Evolutionary conservation across 768 basidiomycete species (phyloP).

Genomic region (Leccinum subgranulosum): DNA sequence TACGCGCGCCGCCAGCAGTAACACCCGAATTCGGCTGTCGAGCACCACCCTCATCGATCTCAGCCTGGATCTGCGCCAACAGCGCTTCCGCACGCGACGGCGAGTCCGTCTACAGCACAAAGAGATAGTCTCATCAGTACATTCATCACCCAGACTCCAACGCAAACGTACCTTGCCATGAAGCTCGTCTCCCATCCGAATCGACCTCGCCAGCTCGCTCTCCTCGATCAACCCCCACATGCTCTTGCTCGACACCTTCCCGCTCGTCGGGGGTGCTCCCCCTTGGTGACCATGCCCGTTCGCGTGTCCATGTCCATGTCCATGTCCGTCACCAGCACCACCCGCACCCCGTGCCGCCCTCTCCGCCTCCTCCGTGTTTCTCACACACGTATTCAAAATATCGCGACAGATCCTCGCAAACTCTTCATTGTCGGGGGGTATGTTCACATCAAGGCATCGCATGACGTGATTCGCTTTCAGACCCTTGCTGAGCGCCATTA

Average conservation of each 20-base stretch:
- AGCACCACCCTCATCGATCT: background rate
- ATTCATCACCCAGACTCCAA: no score
- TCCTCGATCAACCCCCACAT: slow-evolving; percentile 87
- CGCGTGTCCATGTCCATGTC: background rate
- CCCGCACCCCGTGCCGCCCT: slow-evolving; percentile 15
- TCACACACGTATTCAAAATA: slow-evolving; percentile 84
- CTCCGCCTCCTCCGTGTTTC: slow-evolving; percentile 84
- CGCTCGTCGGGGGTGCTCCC: slow-evolving; percentile 30
- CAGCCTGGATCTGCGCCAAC: background rate
- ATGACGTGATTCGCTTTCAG: slow-evolving; percentile 82
- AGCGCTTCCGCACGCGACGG: background rate
- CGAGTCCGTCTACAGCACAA: background rate
- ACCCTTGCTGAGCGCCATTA: slow-evolving; percentile 87
- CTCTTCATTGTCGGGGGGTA: slow-evolving; percentile 80
- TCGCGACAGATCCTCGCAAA: slow-evolving; percentile 85
- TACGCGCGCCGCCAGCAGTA: background rate
- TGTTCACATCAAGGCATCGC: slow-evolving; percentile 90
- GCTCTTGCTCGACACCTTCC: slow-evolving; percentile 60
- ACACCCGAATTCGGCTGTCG: background rate
- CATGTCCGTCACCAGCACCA: background rate
- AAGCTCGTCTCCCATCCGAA: slow-evolving; percentile 44
- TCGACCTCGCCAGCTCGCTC: slow-evolving; percentile 73
- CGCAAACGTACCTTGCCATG: slow-evolving; percentile 38
- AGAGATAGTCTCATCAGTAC: background rate
- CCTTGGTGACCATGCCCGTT: slow-evolving; percentile 17